Conservation (phyloP, 768 basidiomycete species). For the Boletus sensibilis region DNA sequence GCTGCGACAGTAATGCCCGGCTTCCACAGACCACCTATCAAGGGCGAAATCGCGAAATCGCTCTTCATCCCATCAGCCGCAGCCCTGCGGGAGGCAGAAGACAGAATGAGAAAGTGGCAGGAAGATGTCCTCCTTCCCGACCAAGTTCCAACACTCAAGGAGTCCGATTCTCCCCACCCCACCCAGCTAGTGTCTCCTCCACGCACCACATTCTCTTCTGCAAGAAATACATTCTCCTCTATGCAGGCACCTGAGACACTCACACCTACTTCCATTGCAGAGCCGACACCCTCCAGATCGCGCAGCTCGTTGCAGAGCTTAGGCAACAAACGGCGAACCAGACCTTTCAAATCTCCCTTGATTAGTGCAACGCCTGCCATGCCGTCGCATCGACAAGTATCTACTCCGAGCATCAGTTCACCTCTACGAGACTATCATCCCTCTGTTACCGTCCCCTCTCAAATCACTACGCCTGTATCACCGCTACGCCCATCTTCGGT, state of each 20-base stretch:
- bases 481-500: conserved; percentile 37
- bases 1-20: conserved; percentile 29
- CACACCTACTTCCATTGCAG: conserved; percentile 30
- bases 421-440: conserved; percentile 12
- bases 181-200: conserved; percentile 12
- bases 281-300: conserved; percentile 9
- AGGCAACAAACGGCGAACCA: conserved; percentile 21
- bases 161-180: conserved; percentile 1
- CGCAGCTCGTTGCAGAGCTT: conserved; percentile 12
- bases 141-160: conserved; percentile 23
- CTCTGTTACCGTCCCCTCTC: conserved; percentile 7
- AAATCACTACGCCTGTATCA: conserved; percentile 23
- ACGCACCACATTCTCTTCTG: conserved; percentile 37
- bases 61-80: conserved; percentile 51
- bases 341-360: conserved; percentile 50
- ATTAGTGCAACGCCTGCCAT: conserved; percentile 19
- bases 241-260: conserved; percentile 38
- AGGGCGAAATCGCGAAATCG: conserved; percentile 19
- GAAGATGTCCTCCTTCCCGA: conserved; percentile 32
- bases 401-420: conserved; percentile 32
- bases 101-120: conserved; percentile 50
- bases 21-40: conserved; percentile 20
- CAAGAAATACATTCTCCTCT: conserved; percentile 38
- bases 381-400: conserved; percentile 12
- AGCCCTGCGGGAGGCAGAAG: conserved; percentile 55